Evolutionary conservation across 768 basidiomycete species (phyloP).

Genomic region (Atractiella rhizophila): DNA sequence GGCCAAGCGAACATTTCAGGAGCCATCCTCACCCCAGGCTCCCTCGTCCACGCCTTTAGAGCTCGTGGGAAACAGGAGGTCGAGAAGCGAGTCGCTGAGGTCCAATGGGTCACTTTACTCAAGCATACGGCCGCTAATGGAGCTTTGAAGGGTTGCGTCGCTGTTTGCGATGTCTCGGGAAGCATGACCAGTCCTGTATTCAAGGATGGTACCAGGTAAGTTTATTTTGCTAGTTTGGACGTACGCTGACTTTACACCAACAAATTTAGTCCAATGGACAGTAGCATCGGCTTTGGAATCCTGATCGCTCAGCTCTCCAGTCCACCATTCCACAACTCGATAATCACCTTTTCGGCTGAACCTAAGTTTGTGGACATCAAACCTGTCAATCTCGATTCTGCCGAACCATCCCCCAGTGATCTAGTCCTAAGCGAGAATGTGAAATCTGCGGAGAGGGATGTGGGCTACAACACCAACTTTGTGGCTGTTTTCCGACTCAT

Average conservation of each 20-base stretch:
- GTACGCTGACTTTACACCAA: too few species aligned
- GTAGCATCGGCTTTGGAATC: slow-evolving; percentile 39
- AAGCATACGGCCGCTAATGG: slow-evolving; percentile 31
- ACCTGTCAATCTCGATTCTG: slow-evolving; percentile 26
- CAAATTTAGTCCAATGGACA: too few species aligned
- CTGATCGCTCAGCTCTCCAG: slow-evolving; percentile 36
- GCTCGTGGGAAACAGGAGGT: slow-evolving; percentile 12
- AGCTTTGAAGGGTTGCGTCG: slow-evolving; percentile 35
- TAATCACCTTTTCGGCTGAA: slow-evolving; percentile 39
- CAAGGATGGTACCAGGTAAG: slow-evolving; percentile 23
- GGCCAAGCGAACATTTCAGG: slow-evolving; percentile 37
- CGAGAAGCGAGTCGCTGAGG: slow-evolving; percentile 30
- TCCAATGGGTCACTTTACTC: slow-evolving; percentile 42
- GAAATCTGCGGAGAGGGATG: slow-evolving; percentile 31
- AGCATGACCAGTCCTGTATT: slow-evolving; percentile 32
- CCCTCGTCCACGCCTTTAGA: slow-evolving; percentile 13
- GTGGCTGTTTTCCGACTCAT: slow-evolving; percentile 39
- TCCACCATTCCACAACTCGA: slow-evolving; percentile 38
- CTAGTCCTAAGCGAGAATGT: too few species aligned
- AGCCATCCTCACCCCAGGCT: slow-evolving; percentile 27
- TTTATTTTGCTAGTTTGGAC: slow-evolving; percentile 40
- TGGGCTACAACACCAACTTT: slow-evolving; percentile 33
- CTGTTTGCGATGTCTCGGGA: slow-evolving; percentile 48
- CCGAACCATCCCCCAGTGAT: slow-evolving; percentile 6
- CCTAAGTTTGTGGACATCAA: slow-evolving; percentile 28